Conservation (phyloP, 2,329 filamentous ascomycete species). For the Microsporum canis region DNA sequence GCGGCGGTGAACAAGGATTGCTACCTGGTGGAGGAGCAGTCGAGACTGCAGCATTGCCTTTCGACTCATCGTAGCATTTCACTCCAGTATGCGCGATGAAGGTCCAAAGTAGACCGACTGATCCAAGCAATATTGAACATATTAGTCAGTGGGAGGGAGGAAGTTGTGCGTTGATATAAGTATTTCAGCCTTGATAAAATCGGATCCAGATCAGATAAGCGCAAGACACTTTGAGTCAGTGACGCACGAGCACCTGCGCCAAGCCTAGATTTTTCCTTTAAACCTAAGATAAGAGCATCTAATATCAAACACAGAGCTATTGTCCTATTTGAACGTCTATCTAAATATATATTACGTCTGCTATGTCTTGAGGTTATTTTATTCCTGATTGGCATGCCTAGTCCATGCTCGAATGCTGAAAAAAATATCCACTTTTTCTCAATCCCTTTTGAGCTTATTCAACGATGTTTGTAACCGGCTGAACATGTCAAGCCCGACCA, state of each 20-base stretch:
- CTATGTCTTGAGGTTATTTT: no score
- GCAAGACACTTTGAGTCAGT: neutral
- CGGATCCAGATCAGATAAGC: neutral
- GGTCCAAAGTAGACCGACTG: neutral
- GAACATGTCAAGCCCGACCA: slow-evolving; percentile 32
- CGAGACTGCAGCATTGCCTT: slow-evolving; percentile 7
- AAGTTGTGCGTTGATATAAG: slow-evolving; percentile 1
- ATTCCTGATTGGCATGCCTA: no score
- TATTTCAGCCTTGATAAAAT: neutral
- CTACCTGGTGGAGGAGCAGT: slow-evolving; percentile 9
- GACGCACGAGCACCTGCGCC: neutral
- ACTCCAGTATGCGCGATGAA: neutral
- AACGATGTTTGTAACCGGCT: slow-evolving; percentile 20
- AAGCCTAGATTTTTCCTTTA: neutral
- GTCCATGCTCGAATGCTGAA: no score
- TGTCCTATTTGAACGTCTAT: no score
- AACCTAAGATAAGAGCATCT: neutral
- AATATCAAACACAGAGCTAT: no score
- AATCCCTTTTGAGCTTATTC: slow-evolving; percentile 11
- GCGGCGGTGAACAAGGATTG: neutral
- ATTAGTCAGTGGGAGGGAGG: neutral
- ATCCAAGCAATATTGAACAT: neutral
- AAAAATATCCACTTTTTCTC: neutral
- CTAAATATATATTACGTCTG: no score
- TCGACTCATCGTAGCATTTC: slow-evolving; percentile 7